These are phyloP conservation scores for Aspergillus luchuensis DNA, from an alignment of 2,329 filamentous ascomycete genomes.

Conservation along the genomic window DNA sequence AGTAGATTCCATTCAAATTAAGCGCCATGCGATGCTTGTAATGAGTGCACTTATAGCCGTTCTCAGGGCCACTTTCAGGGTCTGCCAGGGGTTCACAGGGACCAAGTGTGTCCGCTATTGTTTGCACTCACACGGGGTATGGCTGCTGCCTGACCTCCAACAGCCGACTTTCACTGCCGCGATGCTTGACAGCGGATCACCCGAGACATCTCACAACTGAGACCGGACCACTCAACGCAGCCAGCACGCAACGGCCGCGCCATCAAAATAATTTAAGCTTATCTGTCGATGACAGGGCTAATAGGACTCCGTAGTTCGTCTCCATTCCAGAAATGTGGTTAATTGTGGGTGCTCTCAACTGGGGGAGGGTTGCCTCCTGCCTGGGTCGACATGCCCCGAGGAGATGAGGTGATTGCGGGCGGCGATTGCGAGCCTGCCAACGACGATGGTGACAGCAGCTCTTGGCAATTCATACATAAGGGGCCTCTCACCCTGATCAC, in stretches of 20 bases:
- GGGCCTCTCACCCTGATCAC: conserved; percentile 3
- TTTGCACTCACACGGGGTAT: background rate
- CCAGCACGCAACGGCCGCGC: conserved; percentile 9
- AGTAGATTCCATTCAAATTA: background rate
- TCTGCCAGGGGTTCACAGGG: background rate
- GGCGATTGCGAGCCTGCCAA: conserved; percentile 32
- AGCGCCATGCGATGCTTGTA: background rate
- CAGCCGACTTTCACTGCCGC: conserved; percentile 36
- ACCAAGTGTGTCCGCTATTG: background rate
- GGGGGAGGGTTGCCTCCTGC: background rate
- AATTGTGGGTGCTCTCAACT: background rate
- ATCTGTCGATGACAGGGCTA: conserved; percentile 19
- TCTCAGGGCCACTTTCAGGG: background rate
- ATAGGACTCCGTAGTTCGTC: background rate
- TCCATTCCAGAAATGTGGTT: background rate
- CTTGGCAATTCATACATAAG: conserved; percentile 25
- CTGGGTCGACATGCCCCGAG: conserved; percentile 20
- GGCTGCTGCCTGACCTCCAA: conserved; percentile 21
- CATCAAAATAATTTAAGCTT: conserved; percentile 25
- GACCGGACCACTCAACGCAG: conserved; percentile 13
- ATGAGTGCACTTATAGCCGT: background rate
- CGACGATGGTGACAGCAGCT: conserved; percentile 19
- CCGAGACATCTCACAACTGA: conserved; percentile 18
- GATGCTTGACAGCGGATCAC: conserved; percentile 22
- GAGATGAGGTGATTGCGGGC: conserved; percentile 35